These are phyloP conservation scores for Blastobotrys proliferans DNA, from an alignment of 1,139 yeast species.

Conservation along the genomic window DNA sequence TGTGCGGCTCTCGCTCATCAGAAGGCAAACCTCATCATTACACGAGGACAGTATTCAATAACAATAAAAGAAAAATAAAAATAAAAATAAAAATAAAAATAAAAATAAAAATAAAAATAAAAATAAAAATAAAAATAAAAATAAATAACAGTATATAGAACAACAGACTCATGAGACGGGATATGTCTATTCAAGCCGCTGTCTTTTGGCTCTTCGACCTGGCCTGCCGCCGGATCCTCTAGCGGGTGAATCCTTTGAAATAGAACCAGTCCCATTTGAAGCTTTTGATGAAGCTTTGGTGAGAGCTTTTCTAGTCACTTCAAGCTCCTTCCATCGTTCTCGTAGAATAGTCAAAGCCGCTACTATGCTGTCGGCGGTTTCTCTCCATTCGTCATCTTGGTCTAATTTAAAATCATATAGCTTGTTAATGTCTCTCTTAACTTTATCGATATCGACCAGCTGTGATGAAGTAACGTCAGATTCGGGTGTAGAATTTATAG, in stretches of 20 bases:
- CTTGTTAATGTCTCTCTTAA: constrained; percentile 17
- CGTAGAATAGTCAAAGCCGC: constrained; percentile 18
- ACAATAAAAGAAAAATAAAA: neutral
- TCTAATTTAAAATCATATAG: constrained; percentile 19
- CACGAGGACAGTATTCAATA: neutral
- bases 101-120: neutral
- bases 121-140: neutral
- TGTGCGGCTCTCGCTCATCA: no score
- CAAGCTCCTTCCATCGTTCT: constrained; percentile 23
- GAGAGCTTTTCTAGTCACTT: constrained; percentile 15
- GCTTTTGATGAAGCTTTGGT: neutral
- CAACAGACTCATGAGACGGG: neutral
- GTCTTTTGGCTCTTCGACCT: constrained; percentile 11
- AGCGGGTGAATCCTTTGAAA: neutral
- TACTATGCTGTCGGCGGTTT: constrained; percentile 23
- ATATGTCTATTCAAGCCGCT: constrained; percentile 5
- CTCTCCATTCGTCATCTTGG: constrained; percentile 26
- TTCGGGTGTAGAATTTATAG: neutral
- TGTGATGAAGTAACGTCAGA: neutral
- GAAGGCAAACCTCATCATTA: no score
- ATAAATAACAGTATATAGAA: neutral
- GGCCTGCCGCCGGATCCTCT: constrained; percentile 11
- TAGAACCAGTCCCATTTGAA: neutral
- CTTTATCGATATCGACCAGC: constrained; percentile 15
- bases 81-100: neutral